phyloP scores from a whole-genome alignment of 768 basidiomycete genomes.

The Podaxis pistillaris region DNA sequence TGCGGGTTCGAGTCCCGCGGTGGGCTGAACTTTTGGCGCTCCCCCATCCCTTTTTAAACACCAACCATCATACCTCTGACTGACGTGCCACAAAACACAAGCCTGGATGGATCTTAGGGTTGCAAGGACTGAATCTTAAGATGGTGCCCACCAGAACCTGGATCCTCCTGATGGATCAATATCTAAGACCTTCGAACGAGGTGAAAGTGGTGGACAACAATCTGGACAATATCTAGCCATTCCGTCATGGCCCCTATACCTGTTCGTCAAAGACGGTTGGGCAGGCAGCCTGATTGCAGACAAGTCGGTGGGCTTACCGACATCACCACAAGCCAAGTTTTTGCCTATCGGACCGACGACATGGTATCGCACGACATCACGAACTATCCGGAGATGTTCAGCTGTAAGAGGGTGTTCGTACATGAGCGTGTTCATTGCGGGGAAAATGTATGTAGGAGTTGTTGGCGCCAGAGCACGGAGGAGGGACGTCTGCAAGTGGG shows the following conservation, averaged over 20 bases:
- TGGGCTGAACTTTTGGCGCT: constrained; percentile 2
- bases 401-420: constrained; percentile 91
- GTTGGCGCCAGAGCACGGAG: constrained; percentile 80
- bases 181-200: constrained; percentile 18
- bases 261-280: constrained; percentile 23
- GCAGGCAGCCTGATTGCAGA: background rate
- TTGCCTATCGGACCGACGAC: constrained; percentile 90
- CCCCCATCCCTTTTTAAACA: background rate
- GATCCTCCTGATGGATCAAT: background rate
- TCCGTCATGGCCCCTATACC: constrained; percentile 96
- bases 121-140: too few relatives aligned
- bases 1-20: constrained; percentile 17
- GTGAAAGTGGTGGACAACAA: constrained; percentile 59
- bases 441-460: constrained; percentile 89
- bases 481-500: constrained; percentile 60
- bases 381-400: constrained; percentile 74
- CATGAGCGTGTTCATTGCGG: constrained; percentile 99
- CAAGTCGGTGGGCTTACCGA: constrained; percentile 50
- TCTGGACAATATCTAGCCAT: constrained; percentile 84
- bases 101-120: too few relatives aligned
- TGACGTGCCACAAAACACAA: background rate
- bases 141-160: background rate
- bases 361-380: constrained; percentile 74
- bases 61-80: background rate
- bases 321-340: constrained; percentile 85